A percentile compares a stretch with the other conserved stretches of the same genome.
These are phyloP conservation scores for Thelonectria discophora DNA, from an alignment of 2,329 filamentous ascomycete species.

Conservation along the genomic window DNA sequence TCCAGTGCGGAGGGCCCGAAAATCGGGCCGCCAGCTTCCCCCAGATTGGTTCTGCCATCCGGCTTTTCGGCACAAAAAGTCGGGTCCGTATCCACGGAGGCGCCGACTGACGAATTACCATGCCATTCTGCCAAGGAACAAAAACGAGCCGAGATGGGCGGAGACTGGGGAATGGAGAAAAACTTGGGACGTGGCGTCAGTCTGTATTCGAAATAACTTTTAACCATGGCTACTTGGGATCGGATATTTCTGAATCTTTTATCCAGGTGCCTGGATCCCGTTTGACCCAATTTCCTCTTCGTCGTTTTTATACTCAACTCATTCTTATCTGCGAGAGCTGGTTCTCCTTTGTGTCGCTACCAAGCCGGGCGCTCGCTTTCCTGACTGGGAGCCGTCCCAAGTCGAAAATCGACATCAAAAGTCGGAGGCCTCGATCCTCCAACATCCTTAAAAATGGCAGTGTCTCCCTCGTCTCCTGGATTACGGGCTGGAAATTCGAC, in stretches of 20 bases:
- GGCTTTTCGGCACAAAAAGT: conserved; percentile 1
- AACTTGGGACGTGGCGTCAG: not conserved
- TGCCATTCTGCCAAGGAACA: not conserved
- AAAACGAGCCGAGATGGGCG: not conserved
- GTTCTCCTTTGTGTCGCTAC: not conserved
- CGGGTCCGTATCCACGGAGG: not conserved
- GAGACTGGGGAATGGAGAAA: not conserved
- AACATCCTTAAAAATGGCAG: not conserved
- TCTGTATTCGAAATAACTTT: conserved; percentile 4
- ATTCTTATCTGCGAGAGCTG: not conserved
- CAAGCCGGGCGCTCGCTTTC: not conserved
- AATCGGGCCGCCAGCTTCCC: not conserved
- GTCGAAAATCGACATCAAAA: not conserved
- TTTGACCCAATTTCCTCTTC: no score
- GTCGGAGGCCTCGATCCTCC: not conserved
- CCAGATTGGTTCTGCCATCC: not conserved
- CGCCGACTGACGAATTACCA: not conserved
- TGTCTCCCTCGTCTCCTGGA: not conserved
- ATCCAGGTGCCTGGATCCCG: not conserved
- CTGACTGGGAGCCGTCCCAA: not conserved
- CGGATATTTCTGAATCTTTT: conserved; percentile 5
- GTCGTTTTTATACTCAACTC: not conserved
- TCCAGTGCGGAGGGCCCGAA: not conserved
- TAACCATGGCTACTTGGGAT: conserved; percentile 15
- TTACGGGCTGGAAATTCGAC: not conserved